Base-by-base conservation (phyloP, 306 rosid genomes). In the Rubus parviflorus region DNA sequence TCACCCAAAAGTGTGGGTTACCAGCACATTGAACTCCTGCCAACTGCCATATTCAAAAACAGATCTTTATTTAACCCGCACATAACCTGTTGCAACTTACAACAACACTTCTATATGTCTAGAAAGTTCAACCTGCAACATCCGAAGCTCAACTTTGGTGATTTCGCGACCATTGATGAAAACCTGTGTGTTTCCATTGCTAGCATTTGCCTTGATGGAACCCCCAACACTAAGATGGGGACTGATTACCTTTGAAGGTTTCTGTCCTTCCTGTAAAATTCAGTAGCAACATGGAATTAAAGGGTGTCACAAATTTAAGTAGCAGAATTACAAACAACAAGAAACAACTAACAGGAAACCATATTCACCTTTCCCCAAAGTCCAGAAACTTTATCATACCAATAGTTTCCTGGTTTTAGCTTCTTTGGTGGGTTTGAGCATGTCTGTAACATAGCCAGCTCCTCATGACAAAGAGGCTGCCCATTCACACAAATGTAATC, bases 21-120 rank as follows among this genome's bases (percentile, higher is more conserved):
- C 99, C 99, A 75, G 98, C 99, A 84, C 97, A 91, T 46, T 96
- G 98, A 83, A 96, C 99, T 68, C 99, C 99, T 0, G 99, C 97
- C 89, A 96, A 87, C 98, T 96, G 92, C 91, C 85, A 83, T 35
- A 20, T 78, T 77, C 73, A 80, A 71, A 23, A 76, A 23, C 57
- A 58, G 30, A 45, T 35, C 6, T 45, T 49, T 17, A 73, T 23
- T 51, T 37, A 79, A 41, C 64, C 77, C 46, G 40, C 76, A 75
- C 13, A 49, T 45, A 74, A 47, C 60, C 77, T 79, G 38, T 48
- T 77, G 58, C 22, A 72, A 78, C 56, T 47, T 74, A 49, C 38
- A 72, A 78, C 51, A 70, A 38, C 40, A 14, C 49, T 54, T 73
- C 49, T 42, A 17, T 70, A 81, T n/a, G 41, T 56, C 52, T 72